Evolutionary conservation across 75 land plant genomes (phyloP).

Genomic region (Adiantum capillusveneris): DNA sequence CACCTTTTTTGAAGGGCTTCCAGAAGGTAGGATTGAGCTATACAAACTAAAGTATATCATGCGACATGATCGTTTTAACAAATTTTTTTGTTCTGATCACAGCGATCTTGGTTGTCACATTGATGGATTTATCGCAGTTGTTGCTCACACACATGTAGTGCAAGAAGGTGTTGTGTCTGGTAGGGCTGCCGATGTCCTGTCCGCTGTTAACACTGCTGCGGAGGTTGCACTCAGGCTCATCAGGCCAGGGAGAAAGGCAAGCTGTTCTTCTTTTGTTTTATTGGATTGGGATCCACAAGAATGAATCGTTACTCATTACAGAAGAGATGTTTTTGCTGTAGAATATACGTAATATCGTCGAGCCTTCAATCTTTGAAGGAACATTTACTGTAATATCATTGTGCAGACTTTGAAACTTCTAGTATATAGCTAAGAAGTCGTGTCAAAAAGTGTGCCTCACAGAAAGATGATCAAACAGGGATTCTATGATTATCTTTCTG

Average conservation of each 20-base stretch:
- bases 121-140: constrained; percentile 97
- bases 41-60: no score
- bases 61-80: no score
- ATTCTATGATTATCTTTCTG: no score
- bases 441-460: no score
- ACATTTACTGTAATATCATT: no score
- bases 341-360: no score
- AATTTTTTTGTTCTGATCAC: background rate
- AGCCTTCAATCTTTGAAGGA: no score
- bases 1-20: no score
- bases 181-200: constrained; percentile 84
- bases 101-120: constrained; percentile 97
- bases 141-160: constrained; percentile 86
- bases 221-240: constrained; percentile 95
- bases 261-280: background rate
- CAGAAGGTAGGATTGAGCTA: no score
- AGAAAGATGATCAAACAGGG: no score
- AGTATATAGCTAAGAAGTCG: no score
- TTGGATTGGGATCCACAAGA: background rate
- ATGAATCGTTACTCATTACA: background rate
- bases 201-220: constrained; percentile 93
- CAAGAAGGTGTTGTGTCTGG: constrained; percentile 88
- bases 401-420: no score
- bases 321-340: background rate
- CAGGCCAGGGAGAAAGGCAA: constrained; percentile 93